Conservation (phyloP, 1,284 basidiomycete species). For the Ceratobasidium sp. region DNA sequence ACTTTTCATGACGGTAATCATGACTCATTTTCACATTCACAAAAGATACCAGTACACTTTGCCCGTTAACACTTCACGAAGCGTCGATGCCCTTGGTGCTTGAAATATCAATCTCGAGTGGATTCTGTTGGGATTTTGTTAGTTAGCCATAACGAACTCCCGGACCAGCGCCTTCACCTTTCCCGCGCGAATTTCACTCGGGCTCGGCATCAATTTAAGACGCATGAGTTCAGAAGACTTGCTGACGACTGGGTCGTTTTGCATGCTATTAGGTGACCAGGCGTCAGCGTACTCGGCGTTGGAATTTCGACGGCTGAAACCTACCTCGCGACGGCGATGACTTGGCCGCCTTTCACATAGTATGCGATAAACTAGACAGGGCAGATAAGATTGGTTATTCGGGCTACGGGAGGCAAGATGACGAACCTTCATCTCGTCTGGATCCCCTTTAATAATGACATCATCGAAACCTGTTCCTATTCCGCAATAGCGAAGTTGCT, state of each 20-base stretch:
- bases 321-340: conserved; percentile 85
- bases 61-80: neutral
- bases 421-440: conserved; percentile 80
- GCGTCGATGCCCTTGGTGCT: conserved; percentile 11
- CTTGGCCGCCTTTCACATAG: conserved; percentile 81
- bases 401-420: conserved; percentile 38
- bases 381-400: neutral
- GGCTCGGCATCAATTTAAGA: conserved; percentile 83
- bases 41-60: neutral
- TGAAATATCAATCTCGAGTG: conserved; percentile 55
- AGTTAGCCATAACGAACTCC: neutral
- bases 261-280: conserved; percentile 68
- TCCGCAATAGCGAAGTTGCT: conserved; percentile 86
- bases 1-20: no score
- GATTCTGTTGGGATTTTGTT: conserved; percentile 51
- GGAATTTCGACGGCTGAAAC: conserved; percentile 40
- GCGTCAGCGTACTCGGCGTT: neutral
- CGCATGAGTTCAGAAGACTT: conserved; percentile 87
- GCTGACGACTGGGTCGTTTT: conserved; percentile 83
- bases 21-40: neutral
- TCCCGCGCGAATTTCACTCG: conserved; percentile 76
- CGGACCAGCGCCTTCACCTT: conserved; percentile 55
- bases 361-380: conserved; percentile 81
- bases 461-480: conserved; percentile 77
- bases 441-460: conserved; percentile 81